Base-by-base conservation (phyloP, 306 rosid genomes). In the Vigna angularis region DNA sequence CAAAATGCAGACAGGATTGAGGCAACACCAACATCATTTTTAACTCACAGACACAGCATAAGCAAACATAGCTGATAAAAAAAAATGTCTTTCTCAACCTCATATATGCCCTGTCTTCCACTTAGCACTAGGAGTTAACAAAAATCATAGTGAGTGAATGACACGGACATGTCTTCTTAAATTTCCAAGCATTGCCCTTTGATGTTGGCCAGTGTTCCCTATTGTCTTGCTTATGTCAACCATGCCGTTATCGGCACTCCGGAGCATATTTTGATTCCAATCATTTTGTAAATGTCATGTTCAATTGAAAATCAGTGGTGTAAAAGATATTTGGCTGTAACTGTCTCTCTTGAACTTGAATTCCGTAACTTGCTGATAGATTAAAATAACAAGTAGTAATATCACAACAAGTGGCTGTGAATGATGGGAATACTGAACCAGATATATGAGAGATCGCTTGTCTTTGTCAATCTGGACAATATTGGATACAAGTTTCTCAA, bases 251-350 rank as follows among this genome's bases (percentile, higher is more conserved):
- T 48, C 53, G 59, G 61, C 78, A 74, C 63, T 72, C 64, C 53
- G 51, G n/a, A 57, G 64, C 63, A 82, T 70, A 75, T 74, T 51
- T 65, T 49, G 28, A 36, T 24, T 51, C 75, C 84, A 72, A 72
- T 56, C 74, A 75, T 58, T 49, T 64, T 50, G 17, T 28, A 66
- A 66, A 53, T 48, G 83, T 86, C 89, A 72, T 9, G 9, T 14
- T 82, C 83, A 79, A 32, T 28, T 75, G 84, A 75, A 79, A 82
- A 50, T 70, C 34, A 66, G 84, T 51, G 38, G 52, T 82, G 80
- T 79, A 66, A 72, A 64, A 72, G 55, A 73, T 61, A 38, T 62
- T 65, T 63, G 61, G 49, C 65, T 68, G 81, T 62, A 57, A 42
- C 52, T 65, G 50, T 57, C 47, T 62, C 71, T 52, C 38, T 62